Evolutionary conservation across 495 filamentous ascomycete species (phyloP).

Genomic region (Coniosporium apollinis): DNA sequence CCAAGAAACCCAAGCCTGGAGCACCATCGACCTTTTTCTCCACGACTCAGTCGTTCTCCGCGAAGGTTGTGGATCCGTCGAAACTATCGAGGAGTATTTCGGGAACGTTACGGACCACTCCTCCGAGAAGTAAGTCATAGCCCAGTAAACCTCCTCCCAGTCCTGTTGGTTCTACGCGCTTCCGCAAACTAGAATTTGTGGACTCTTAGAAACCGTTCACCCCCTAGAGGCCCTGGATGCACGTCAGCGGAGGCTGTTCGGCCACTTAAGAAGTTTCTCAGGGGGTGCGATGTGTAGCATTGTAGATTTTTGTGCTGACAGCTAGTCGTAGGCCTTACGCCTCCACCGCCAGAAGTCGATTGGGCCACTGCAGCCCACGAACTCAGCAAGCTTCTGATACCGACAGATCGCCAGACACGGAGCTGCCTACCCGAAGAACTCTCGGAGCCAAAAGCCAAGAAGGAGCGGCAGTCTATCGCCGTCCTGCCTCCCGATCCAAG

Average conservation of each 20-base stretch:
- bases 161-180: no score
- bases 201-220: no score
- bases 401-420: conserved; percentile 46
- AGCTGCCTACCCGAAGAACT: conserved; percentile 67
- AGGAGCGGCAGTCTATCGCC: conserved; percentile 40
- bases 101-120: conserved; percentile 18
- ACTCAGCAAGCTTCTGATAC: conserved; percentile 67
- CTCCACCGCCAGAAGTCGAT: conserved; percentile 57
- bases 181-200: no score
- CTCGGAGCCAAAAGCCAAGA: conserved; percentile 33
- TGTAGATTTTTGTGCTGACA: no score
- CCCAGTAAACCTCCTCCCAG: no score
- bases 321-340: no score
- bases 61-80: conserved; percentile 47
- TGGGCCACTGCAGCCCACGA: conserved; percentile 75
- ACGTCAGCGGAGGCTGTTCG: no score
- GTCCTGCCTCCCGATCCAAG: conserved; percentile 27
- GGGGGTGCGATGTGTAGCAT: no score
- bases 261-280: no score
- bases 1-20: conserved; percentile 35
- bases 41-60: conserved; percentile 61
- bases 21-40: conserved; percentile 50
- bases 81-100: conserved; percentile 34
- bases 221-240: no score
- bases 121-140: no score